phyloP scores from a whole-genome alignment of 73 alveolate species.

The Paramecium pentaurelia region DNA sequence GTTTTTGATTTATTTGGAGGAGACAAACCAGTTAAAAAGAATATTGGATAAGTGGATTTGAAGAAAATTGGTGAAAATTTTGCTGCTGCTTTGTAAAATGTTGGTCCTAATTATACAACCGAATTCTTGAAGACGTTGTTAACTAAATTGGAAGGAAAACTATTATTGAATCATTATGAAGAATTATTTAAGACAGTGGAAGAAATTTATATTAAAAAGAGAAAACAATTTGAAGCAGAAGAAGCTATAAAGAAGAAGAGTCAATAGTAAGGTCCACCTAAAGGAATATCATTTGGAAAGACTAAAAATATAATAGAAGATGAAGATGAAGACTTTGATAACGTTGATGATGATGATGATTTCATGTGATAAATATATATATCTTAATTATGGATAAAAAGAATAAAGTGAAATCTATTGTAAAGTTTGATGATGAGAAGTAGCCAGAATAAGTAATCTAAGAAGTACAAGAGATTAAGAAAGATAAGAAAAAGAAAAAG shows the following conservation, averaged over 20 bases:
- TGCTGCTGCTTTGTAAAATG: slow-evolving; percentile 34
- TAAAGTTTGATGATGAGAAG: not conserved
- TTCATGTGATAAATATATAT: slow-evolving; percentile 16
- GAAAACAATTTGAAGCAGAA: not conserved
- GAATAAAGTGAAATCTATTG: not conserved
- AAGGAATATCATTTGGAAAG: slow-evolving; percentile 38
- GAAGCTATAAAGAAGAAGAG: slow-evolving; percentile 20
- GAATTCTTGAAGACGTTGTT: not conserved
- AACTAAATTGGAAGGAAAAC: not conserved
- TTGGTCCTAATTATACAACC: slow-evolving; percentile 23
- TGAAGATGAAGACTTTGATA: slow-evolving; percentile 37
- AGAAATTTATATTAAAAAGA: not conserved
- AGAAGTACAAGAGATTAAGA: not conserved
- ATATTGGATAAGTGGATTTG: slow-evolving; percentile 8
- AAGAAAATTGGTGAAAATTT: slow-evolving; percentile 47
- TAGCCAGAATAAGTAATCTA: not conserved
- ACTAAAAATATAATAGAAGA: slow-evolving; percentile 2
- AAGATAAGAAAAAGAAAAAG: not conserved
- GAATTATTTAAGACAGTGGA: not conserved
- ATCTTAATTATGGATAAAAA: slow-evolving; percentile 5
- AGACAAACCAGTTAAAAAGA: slow-evolving; percentile 7
- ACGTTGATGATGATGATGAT: slow-evolving; percentile 43
- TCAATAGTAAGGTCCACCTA: not conserved
- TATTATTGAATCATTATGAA: not conserved
- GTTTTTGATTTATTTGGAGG: slow-evolving; percentile 45